These are phyloP conservation scores for Torulaspora quercuum DNA, from an alignment of 805 yeast species.

Conservation along the genomic window DNA sequence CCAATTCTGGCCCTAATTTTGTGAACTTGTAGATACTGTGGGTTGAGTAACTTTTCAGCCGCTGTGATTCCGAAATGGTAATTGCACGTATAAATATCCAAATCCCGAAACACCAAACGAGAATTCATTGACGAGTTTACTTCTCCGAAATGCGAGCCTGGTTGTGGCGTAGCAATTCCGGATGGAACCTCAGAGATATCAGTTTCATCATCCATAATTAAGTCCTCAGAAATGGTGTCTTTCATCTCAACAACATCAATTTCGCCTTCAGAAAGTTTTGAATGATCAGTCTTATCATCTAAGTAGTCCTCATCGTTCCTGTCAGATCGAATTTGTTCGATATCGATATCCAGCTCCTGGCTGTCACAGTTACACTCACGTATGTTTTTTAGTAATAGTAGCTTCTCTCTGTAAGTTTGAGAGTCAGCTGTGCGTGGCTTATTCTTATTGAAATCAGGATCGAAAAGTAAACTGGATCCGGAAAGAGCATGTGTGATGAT, in stretches of 20 bases:
- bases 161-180: conserved; percentile 38
- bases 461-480: conserved; percentile 70
- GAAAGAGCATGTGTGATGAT: conserved; percentile 59
- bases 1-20: conserved; percentile 59
- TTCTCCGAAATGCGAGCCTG: conserved; percentile 25
- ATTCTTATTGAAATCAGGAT: conserved; percentile 56
- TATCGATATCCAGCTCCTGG: conserved; percentile 39
- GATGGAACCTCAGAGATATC: conserved; percentile 44
- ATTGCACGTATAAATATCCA: conserved; percentile 59
- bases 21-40: conserved; percentile 54
- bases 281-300: conserved; percentile 26
- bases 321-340: conserved; percentile 33
- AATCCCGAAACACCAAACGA: conserved; percentile 53
- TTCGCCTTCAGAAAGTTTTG: conserved; percentile 21
- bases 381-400: conserved; percentile 37
- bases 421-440: conserved; percentile 18
- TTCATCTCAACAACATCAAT: conserved; percentile 28
- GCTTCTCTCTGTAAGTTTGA: conserved; percentile 23
- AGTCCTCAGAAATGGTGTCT: conserved; percentile 19
- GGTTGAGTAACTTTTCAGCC: conserved; percentile 42
- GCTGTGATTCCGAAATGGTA: conserved; percentile 60
- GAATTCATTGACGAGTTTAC: conserved; percentile 51
- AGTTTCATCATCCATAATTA: conserved; percentile 41
- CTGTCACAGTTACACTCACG: conserved; percentile 37
- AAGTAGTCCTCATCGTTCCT: conserved; percentile 32